A percentile compares a stretch with the other conserved stretches of the same genome.
Evolutionary conservation across 1,284 basidiomycete species (phyloP).

Genomic region (Boletus holoroseus): DNA sequence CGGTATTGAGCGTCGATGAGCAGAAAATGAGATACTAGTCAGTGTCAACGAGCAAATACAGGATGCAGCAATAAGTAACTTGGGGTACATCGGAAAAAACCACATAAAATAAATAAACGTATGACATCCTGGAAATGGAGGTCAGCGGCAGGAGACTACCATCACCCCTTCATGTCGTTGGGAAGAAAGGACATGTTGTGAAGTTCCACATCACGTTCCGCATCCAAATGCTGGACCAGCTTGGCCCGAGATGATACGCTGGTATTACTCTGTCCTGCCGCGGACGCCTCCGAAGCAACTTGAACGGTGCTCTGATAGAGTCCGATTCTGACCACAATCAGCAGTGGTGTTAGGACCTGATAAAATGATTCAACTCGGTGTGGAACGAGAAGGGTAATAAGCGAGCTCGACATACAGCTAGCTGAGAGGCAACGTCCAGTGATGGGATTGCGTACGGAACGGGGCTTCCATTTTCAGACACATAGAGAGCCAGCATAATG

Average conservation of each 20-base stretch:
- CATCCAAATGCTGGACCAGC: background rate
- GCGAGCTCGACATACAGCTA: conserved; percentile 10
- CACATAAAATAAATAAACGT: background rate
- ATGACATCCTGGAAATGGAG: background rate
- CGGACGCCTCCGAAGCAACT: background rate
- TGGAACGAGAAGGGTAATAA: background rate
- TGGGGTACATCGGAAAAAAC: background rate
- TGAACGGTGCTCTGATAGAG: conserved; percentile 3
- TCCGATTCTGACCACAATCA: conserved; percentile 18
- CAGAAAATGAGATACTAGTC: background rate
- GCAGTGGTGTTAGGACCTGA: conserved; percentile 15
- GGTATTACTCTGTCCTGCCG: background rate
- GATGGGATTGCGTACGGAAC: conserved; percentile 18
- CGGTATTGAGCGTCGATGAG: background rate
- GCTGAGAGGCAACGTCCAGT: conserved; percentile 15
- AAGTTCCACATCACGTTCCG: conserved; percentile 2
- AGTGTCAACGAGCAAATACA: background rate
- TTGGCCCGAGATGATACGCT: background rate
- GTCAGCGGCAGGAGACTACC: background rate
- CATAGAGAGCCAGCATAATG: conserved; percentile 15
- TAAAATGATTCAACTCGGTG: background rate
- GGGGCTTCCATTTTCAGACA: conserved; percentile 9
- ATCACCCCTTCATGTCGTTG: conserved; percentile 4
- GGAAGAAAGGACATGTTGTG: background rate
- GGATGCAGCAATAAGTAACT: background rate